Conservation (phyloP, 768 basidiomycete genomes). For the Mycena pura region DNA sequence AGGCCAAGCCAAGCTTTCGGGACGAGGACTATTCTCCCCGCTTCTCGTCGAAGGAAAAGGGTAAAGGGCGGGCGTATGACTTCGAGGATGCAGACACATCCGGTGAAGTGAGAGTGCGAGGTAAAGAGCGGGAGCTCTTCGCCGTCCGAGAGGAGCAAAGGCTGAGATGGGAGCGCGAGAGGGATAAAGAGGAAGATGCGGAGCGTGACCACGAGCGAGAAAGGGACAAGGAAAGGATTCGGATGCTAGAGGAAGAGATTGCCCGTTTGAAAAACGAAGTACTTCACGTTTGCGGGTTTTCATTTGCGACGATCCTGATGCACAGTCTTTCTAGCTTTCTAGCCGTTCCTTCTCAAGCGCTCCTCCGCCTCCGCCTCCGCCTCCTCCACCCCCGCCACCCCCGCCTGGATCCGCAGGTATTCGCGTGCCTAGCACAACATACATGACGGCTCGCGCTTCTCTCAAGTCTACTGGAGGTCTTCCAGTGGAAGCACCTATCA, state of each 20-base stretch:
- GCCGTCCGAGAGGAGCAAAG: slow-evolving; percentile 61
- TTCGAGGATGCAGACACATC: slow-evolving; percentile 44
- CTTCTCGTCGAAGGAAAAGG: slow-evolving; percentile 40
- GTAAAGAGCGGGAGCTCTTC: slow-evolving; percentile 68
- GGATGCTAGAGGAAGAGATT: slow-evolving; percentile 71
- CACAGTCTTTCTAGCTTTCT: slow-evolving; percentile 52
- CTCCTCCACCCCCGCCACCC: slow-evolving; percentile 53
- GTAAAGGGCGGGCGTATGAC: slow-evolving; percentile 51
- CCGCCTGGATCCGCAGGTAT: slow-evolving; percentile 41
- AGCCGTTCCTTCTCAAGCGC: slow-evolving; percentile 39
- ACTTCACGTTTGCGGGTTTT: slow-evolving; percentile 7
- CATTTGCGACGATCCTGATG: not conserved
- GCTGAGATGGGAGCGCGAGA: slow-evolving; percentile 41
- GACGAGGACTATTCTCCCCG: slow-evolving; percentile 24
- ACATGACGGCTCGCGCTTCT: slow-evolving; percentile 68
- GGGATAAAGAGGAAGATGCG: slow-evolving; percentile 33
- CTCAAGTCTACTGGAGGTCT: slow-evolving; percentile 58
- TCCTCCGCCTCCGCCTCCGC: slow-evolving; percentile 43
- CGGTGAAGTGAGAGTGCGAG: slow-evolving; percentile 54
- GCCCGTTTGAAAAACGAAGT: slow-evolving; percentile 64
- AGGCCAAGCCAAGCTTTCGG: not conserved
- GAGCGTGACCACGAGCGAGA: slow-evolving; percentile 50
- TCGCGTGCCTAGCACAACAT: slow-evolving; percentile 47
- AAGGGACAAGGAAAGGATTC: slow-evolving; percentile 68
- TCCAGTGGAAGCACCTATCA: slow-evolving; percentile 75